Conservation (phyloP, 148 eudicot species). For the Vaccinium darrowii region DNA sequence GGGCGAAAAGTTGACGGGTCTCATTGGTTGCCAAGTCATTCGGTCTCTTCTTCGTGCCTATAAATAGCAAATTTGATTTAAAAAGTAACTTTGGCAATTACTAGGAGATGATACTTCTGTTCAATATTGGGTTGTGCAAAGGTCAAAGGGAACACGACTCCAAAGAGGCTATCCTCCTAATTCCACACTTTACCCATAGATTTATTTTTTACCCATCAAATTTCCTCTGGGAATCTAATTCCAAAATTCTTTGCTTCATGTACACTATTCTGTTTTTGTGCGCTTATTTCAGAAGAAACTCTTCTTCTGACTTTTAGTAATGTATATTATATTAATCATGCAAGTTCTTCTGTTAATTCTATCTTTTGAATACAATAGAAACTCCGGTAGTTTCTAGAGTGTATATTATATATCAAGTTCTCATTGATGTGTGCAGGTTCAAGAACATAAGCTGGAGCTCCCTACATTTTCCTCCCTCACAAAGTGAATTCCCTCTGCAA, state of each 20-base stretch:
- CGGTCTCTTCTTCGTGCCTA: no score
- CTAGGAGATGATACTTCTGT: neutral
- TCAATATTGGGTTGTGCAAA: neutral
- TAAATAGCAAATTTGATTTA: no score
- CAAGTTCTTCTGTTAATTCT: no score
- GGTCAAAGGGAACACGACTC: neutral
- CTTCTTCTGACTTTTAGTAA: no score
- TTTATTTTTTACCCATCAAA: neutral
- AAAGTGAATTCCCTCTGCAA: slow-evolving; percentile 13
- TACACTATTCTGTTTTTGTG: neutral
- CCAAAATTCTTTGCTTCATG: neutral
- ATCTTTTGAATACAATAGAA: no score
- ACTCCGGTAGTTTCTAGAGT: no score
- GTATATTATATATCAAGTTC: neutral
- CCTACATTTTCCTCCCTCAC: slow-evolving; percentile 5
- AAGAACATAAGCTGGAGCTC: slow-evolving; percentile 18
- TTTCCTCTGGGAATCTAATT: neutral
- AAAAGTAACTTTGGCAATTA: neutral
- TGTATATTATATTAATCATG: no score
- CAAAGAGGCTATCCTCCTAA: neutral
- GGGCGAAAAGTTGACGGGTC: no score
- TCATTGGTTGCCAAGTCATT: no score
- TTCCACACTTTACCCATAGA: neutral
- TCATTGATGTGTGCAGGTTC: slow-evolving; percentile 21
- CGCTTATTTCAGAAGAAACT: no score